phyloP scores from a whole-genome alignment of 805 yeast genomes.

The Pichia nanzhaoensis region DNA sequence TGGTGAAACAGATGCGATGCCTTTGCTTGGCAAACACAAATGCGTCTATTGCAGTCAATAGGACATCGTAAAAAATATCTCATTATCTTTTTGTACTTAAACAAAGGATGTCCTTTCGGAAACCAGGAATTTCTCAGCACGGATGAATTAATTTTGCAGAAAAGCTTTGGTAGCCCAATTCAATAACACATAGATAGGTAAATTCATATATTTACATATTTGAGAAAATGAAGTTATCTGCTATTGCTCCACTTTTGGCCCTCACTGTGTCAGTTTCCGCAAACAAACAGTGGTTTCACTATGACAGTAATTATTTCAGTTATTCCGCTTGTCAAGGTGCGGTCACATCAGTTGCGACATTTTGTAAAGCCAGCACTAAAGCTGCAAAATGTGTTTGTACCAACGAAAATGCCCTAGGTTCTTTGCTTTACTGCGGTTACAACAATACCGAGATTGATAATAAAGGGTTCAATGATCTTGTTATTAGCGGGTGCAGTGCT shows the following conservation, averaged over 20 bases:
- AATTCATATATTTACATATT: too few relatives aligned
- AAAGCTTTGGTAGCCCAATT: too few relatives aligned
- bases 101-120: too few relatives aligned
- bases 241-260: background rate
- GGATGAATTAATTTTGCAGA: too few relatives aligned
- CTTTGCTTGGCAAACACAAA: too few relatives aligned
- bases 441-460: constrained; percentile 10
- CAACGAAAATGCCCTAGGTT: constrained; percentile 23
- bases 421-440: constrained; percentile 25
- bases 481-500: constrained; percentile 19
- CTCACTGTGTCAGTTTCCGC: constrained; percentile 4
- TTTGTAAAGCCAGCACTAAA: constrained; percentile 16
- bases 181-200: too few relatives aligned
- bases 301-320: constrained; percentile 11
- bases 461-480: constrained; percentile 17
- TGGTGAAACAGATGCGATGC: too few relatives aligned
- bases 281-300: constrained; percentile 4
- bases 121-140: too few relatives aligned
- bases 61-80: too few relatives aligned
- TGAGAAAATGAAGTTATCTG: background rate
- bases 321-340: constrained; percentile 20
- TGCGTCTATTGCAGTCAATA: too few relatives aligned
- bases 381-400: constrained; percentile 22
- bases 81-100: too few relatives aligned
- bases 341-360: constrained; percentile 17